Conservation (phyloP, 2,329 filamentous ascomycete species). For the Neocatenulostroma microsporum region DNA sequence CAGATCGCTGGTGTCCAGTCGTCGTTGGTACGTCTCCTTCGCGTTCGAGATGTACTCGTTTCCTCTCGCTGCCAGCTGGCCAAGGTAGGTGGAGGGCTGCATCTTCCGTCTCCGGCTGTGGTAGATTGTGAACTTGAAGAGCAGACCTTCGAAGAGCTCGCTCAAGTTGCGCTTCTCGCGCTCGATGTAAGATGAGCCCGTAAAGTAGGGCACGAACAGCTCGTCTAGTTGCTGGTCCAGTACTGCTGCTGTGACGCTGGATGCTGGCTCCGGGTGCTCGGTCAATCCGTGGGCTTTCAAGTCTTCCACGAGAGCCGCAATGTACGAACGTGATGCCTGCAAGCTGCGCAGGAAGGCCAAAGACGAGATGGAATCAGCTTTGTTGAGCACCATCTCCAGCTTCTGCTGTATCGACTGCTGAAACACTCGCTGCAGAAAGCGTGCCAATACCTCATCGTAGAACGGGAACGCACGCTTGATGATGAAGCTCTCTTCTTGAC, state of each 20-base stretch:
- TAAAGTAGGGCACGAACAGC: slow-evolving; percentile 58
- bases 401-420: slow-evolving; percentile 97
- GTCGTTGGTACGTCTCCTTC: slow-evolving; percentile 83
- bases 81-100: slow-evolving; percentile 63
- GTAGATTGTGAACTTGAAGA: slow-evolving; percentile 96
- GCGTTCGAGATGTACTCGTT: slow-evolving; percentile 81
- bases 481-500: slow-evolving; percentile 94
- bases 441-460: slow-evolving; percentile 85
- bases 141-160: slow-evolving; percentile 77
- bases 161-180: slow-evolving; percentile 61
- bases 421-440: slow-evolving; percentile 92
- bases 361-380: slow-evolving; percentile 84
- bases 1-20: slow-evolving; percentile 80
- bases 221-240: slow-evolving; percentile 62
- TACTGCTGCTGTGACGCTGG: slow-evolving; percentile 67
- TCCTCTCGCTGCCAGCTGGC: slow-evolving; percentile 79
- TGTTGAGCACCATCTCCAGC: slow-evolving; percentile 90
- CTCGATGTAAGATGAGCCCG: slow-evolving; percentile 58
- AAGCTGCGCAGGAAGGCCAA: slow-evolving; percentile 84
- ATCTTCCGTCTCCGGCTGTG: slow-evolving; percentile 82
- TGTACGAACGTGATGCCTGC: slow-evolving; percentile 84
- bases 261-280: slow-evolving; percentile 87
- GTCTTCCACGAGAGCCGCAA: slow-evolving; percentile 80
- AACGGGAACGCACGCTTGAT: slow-evolving; percentile 96
- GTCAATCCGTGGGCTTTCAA: slow-evolving; percentile 90